Evolutionary conservation across 2,329 filamentous ascomycete genomes (phyloP), one percentile per base, ranked within the genome.

Genomic region (Neofusicoccum umdonicola): DNA sequence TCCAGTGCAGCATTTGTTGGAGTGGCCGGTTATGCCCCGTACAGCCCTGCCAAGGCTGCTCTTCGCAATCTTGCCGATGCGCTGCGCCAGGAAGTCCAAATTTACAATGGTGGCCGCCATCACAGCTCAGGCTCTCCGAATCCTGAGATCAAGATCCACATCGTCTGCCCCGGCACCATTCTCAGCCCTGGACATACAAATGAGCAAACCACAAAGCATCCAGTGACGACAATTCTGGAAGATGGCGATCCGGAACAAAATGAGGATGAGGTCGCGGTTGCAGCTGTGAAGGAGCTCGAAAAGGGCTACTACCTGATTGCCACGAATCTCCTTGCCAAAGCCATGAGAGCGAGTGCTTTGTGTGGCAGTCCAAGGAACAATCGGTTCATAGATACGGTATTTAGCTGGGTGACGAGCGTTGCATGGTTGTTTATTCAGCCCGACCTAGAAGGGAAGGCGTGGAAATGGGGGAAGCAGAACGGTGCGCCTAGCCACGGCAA

Each of bases 121-220:
- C 77, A 78, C 41, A 71, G 77, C 2, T 57, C 34, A 13, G 52
- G 62, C n/a, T 37, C 35, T 34, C 39, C 52, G 3, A 48, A 47
- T 68, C 77, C 89, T 62, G 85, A 88, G 66, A 88, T 98, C 62
- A 87, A 90, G 70, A 83, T 97, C 19, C 92, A 96, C 72, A 85
- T 92, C 47, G 87, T 98, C 12, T 91, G 88, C 71, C 95, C 95
- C 0, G 94, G 90, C 62, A 92, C 90, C 2, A 98, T 99, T 68
- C 82, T 87, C 13, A 89, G 86, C 5, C 88, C 92, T 0, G 93
- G 93, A 0, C 85, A 89, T 60, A 88, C 89, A 66, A 82, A 85
- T 17, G 94, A 98, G 79, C 89, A 96, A 72, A 77, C 81, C 70
- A 85, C 85, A 34, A 98, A 98, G 78, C 94, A 93, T 7, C 86